These are phyloP conservation scores for Hypoxylon lienhwacheense DNA, from an alignment of 495 filamentous ascomycete genomes.

Conservation along the genomic window DNA sequence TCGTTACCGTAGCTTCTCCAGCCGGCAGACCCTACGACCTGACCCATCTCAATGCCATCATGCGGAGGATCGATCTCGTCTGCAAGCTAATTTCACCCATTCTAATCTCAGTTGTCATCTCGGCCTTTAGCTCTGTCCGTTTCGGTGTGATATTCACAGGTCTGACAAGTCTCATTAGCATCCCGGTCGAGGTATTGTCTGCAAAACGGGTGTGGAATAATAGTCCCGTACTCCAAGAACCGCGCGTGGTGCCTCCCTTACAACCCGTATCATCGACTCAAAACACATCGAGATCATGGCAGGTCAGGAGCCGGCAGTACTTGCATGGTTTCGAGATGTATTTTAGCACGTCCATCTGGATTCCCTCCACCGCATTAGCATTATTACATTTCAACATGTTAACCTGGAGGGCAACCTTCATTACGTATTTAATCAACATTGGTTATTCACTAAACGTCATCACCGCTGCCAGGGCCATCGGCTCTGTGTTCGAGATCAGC, in stretches of 20 bases:
- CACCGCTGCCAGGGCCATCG: conserved; percentile 55
- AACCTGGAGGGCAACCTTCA: conserved; percentile 61
- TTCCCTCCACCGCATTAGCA: conserved; percentile 57
- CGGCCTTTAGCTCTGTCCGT: conserved; percentile 46
- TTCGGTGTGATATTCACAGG: conserved; percentile 54
- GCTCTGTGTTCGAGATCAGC: conserved; percentile 57
- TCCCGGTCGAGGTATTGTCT: conserved; percentile 43
- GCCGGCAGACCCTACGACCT: conserved; percentile 41
- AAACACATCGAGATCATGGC: conserved; percentile 20
- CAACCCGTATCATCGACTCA: conserved; percentile 3
- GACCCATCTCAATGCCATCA: conserved; percentile 60
- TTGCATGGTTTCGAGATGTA: conserved; percentile 46
- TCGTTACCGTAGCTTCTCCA: conserved; percentile 46
- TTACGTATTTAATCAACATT: conserved; percentile 59
- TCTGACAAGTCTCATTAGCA: conserved; percentile 39
- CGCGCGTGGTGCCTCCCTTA: conserved; percentile 27
- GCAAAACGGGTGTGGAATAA: conserved; percentile 45
- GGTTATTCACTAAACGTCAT: conserved; percentile 58
- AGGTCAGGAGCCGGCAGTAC: conserved; percentile 20
- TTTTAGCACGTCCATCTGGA: conserved; percentile 47
- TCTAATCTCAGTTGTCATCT: conserved; percentile 56
- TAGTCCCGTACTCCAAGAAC: conserved; percentile 35
- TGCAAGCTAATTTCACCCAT: conserved; percentile 70
- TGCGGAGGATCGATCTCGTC: conserved; percentile 70
- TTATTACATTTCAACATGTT: conserved; percentile 62